A percentile compares a stretch with the other conserved stretches of the same genome.
phyloP scores from a whole-genome alignment of 345 rosid genomes.

The Aegle marmelos region DNA sequence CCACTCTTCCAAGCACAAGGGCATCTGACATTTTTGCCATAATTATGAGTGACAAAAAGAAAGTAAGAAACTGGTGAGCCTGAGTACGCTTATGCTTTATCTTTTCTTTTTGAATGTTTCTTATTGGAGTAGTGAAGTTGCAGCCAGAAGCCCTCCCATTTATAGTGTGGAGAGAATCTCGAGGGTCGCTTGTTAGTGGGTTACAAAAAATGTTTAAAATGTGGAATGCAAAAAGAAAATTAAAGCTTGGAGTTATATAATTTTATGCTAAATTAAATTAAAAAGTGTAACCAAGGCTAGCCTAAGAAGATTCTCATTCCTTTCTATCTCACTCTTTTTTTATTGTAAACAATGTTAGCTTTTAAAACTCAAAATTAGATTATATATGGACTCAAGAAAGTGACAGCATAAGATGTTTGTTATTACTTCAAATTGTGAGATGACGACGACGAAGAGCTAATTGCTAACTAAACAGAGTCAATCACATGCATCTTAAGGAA shows the following conservation, averaged over 20 bases:
- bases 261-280: background rate
- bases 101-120: background rate
- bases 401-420: background rate
- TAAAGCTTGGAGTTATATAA: background rate
- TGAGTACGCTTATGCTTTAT: background rate
- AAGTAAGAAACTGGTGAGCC: background rate
- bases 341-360: background rate
- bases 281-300: background rate
- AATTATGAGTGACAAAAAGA: background rate
- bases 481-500: background rate
- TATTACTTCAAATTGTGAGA: too few relatives aligned
- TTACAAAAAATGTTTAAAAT: conserved; percentile 3
- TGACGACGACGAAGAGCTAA: background rate
- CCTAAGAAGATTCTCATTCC: conserved; percentile 11
- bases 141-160: conserved; percentile 19
- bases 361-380: background rate
- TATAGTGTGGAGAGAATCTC: conserved; percentile 28
- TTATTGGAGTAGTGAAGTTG: conserved; percentile 4
- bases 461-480: background rate
- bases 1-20: conserved; percentile 81
- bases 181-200: background rate
- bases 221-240: background rate
- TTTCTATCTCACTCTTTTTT: background rate
- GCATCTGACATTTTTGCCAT: conserved; percentile 68
- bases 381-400: background rate